These are phyloP conservation scores for Paramyrothecium roridum DNA, from an alignment of 2,329 filamentous ascomycete genomes.

Conservation along the genomic window DNA sequence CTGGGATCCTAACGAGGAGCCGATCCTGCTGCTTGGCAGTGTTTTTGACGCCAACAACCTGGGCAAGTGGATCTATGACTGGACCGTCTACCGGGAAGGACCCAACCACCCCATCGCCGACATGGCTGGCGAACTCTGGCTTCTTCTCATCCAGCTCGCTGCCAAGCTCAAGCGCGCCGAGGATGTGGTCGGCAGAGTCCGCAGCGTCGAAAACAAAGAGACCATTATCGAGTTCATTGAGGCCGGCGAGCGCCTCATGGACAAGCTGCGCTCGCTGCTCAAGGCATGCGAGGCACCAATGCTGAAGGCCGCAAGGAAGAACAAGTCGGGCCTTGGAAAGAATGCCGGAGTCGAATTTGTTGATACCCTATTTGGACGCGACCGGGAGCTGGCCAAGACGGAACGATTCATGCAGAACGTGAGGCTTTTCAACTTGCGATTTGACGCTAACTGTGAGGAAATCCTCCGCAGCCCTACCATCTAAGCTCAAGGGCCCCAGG, in stretches of 20 bases:
- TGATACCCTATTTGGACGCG: slow-evolving; percentile 89
- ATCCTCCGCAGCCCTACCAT: slow-evolving; percentile 65
- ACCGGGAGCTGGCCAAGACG: slow-evolving; percentile 84
- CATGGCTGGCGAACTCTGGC: slow-evolving; percentile 91
- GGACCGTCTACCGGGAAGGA: slow-evolving; percentile 90
- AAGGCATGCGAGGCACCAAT: slow-evolving; percentile 93
- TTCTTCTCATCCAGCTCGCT: slow-evolving; percentile 87
- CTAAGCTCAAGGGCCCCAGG: slow-evolving; percentile 30
- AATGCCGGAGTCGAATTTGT: slow-evolving; percentile 94
- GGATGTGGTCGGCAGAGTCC: slow-evolving; percentile 70
- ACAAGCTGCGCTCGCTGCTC: slow-evolving; percentile 80
- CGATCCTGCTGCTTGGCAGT: slow-evolving; percentile 89
- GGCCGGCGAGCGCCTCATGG: slow-evolving; percentile 81
- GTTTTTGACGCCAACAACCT: slow-evolving; percentile 97
- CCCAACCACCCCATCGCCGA: slow-evolving; percentile 81
- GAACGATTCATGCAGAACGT: slow-evolving; percentile 91
- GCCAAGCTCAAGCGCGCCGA: slow-evolving; percentile 92
- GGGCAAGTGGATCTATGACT: slow-evolving; percentile 99
- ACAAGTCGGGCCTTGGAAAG: slow-evolving; percentile 70
- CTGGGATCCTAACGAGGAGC: slow-evolving; percentile 93
- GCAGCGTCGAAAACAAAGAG: slow-evolving; percentile 69
- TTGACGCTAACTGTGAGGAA: slow-evolving; percentile 93
- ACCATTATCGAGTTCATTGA: slow-evolving; percentile 88
- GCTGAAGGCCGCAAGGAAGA: slow-evolving; percentile 82
- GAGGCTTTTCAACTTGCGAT: slow-evolving; percentile 86